Conservation (phyloP, 805 yeast species). For the Yarrowia divulgata region DNA sequence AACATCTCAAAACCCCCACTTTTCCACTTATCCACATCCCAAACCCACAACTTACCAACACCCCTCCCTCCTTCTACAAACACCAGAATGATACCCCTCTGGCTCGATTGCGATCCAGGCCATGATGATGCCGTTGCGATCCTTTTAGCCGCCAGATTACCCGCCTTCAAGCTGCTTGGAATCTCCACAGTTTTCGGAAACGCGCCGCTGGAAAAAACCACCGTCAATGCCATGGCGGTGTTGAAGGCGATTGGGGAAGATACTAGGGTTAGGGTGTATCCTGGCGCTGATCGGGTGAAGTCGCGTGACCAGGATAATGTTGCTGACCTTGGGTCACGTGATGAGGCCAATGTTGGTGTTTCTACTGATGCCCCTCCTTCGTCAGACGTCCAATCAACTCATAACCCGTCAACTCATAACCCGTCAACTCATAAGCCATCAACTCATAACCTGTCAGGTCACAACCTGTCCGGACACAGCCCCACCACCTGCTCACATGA, state of each 20-base stretch:
- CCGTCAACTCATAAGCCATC: too few relatives aligned
- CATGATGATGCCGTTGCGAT: conserved; percentile 87
- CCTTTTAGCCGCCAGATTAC: conserved; percentile 65
- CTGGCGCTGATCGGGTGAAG: conserved; percentile 57
- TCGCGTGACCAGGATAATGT: too few relatives aligned
- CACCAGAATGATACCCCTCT: conserved; percentile 61
- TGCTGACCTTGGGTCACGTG: neutral
- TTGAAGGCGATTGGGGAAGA: conserved; percentile 62
- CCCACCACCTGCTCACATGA: conserved; percentile 41
- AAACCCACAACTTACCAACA: neutral
- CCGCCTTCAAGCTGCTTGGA: conserved; percentile 66
- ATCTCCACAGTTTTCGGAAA: conserved; percentile 81
- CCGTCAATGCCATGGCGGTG: conserved; percentile 71
- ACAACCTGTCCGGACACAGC: neutral
- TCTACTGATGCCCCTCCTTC: neutral
- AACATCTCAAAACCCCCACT: neutral
- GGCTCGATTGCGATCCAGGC: conserved; percentile 95
- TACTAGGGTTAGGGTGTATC: conserved; percentile 62
- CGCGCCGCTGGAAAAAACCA: conserved; percentile 67
- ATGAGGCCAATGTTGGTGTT: neutral
- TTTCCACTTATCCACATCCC: neutral
- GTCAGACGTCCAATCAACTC: too few relatives aligned
- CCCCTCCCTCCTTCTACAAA: neutral
- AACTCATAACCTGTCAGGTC: too few relatives aligned
- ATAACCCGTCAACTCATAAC: too few relatives aligned